Percentiles rank a stretch among this genome's conserved stretches.
Evolutionary conservation across 176 grass and related monocot genomes (phyloP).

Genomic region (sorghum (Sorghum bicolor)): Sorghum_bicolor_NCBIv3 NC_012870.2:66626501-66627000

Average conservation of each 20-base stretch:
- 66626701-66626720: background rate
- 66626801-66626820: background rate
- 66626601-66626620: background rate
- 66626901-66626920: no score
- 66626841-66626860: no score
- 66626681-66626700: constrained; percentile 18
- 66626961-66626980: no score
- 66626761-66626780: background rate
- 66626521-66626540: background rate
- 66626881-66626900: no score
- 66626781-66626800: background rate
- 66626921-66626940: no score
- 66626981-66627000: no score
- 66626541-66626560: background rate
- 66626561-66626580: background rate
- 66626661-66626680: background rate
- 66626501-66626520: background rate
- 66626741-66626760: no score
- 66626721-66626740: no score
- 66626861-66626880: no score
- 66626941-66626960: no score
- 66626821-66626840: no score
- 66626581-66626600: background rate
- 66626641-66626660: background rate
- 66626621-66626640: background rate